Evolutionary conservation across 495 filamentous ascomycete genomes (phyloP).

Genomic region (Trichoderma virens): DNA sequence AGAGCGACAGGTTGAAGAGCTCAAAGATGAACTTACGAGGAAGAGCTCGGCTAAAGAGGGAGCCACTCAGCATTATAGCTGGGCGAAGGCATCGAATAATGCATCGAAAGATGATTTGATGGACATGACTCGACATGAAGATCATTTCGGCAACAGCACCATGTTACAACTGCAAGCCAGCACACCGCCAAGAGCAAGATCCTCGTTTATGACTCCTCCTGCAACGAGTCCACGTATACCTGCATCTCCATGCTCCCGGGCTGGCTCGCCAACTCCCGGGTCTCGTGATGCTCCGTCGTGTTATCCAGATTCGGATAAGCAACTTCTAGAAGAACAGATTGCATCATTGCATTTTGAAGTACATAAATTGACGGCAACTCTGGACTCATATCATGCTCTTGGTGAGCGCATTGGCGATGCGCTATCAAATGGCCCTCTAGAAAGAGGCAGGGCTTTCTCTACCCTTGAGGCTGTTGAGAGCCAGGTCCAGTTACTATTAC

Average conservation of each 20-base stretch:
- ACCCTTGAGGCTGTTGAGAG: constrained; percentile 23
- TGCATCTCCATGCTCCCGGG: constrained; percentile 29
- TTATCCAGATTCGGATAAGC: constrained; percentile 38
- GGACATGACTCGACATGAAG: constrained; percentile 19
- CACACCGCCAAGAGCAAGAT: constrained; percentile 30
- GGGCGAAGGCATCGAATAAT: constrained; percentile 34
- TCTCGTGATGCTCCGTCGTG: constrained; percentile 26
- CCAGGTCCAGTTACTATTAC: constrained; percentile 26
- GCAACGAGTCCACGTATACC: constrained; percentile 33
- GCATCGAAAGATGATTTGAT: constrained; percentile 27
- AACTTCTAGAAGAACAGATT: constrained; percentile 30
- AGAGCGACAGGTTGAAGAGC: constrained; percentile 30
- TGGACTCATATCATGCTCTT: constrained; percentile 30
- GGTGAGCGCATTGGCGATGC: constrained; percentile 25
- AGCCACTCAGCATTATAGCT: constrained; percentile 27
- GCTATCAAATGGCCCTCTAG: constrained; percentile 17
- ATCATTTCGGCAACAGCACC: constrained; percentile 26
- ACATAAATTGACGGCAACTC: constrained; percentile 27
- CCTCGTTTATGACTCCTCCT: constrained; percentile 44
- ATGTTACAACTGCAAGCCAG: constrained; percentile 33
- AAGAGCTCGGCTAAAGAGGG: constrained; percentile 21
- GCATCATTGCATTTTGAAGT: constrained; percentile 32
- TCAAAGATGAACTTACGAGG: constrained; percentile 24
- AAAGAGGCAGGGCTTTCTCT: background rate
- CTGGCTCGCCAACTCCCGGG: constrained; percentile 8